A percentile compares a stretch with the other conserved stretches of the same genome.
Evolutionary conservation across 1,284 basidiomycete species (phyloP).

Genomic region (Cystobasidium sp.): DNA sequence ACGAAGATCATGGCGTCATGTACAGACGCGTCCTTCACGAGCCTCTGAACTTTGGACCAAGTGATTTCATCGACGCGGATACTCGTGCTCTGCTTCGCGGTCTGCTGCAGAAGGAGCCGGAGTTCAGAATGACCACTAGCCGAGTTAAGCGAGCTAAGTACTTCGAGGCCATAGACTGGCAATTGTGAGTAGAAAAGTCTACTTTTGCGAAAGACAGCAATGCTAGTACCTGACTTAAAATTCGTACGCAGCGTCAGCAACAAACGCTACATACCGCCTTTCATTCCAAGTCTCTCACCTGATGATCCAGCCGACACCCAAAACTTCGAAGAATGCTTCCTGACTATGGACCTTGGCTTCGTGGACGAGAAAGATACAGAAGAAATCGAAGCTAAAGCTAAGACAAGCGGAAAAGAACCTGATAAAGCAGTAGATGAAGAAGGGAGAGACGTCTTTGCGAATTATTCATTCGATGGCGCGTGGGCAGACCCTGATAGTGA

Average conservation of each 20-base stretch:
- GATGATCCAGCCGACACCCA: conserved; percentile 92
- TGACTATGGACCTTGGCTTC: conserved; percentile 62
- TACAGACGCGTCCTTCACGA: conserved; percentile 87
- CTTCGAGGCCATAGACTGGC: conserved; percentile 78
- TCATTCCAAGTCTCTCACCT: conserved; percentile 91
- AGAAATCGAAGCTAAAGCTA: conserved; percentile 27
- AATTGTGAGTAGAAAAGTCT: conserved; percentile 10
- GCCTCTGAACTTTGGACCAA: conserved; percentile 81
- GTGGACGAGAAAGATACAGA: conserved; percentile 37
- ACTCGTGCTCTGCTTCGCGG: conserved; percentile 94
- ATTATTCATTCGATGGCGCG: conserved; percentile 42
- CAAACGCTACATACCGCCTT: conserved; percentile 96
- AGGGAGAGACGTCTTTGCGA: conserved; percentile 44
- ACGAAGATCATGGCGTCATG: conserved; percentile 91
- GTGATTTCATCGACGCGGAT: conserved; percentile 82
- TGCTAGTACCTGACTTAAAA: conserved; percentile 66
- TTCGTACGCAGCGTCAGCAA: conserved; percentile 68
- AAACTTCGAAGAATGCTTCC: conserved; percentile 96
- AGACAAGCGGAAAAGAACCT: conserved; percentile 31
- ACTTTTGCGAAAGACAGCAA: not conserved
- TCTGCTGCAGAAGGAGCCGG: conserved; percentile 87
- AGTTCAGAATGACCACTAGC: conserved; percentile 85
- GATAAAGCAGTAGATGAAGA: conserved; percentile 42
- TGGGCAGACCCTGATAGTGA: conserved; percentile 20
- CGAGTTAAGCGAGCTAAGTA: conserved; percentile 92